A percentile compares a stretch with the other conserved stretches of the same genome.
phyloP scores from a whole-genome alignment of 148 eudicot genomes.

The Agrostemma githago region DNA sequence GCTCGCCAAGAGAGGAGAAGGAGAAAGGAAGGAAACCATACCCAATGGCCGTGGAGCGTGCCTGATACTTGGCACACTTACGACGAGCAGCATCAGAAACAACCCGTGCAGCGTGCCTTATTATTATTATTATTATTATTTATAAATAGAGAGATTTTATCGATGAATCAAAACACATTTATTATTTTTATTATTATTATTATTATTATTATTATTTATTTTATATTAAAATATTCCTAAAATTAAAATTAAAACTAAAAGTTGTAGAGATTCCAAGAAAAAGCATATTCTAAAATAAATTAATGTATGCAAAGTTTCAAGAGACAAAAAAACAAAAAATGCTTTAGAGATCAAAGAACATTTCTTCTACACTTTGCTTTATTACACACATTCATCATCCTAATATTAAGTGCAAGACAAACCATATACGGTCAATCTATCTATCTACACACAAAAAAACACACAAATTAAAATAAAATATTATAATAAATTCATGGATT shows the following conservation, averaged over 20 bases:
- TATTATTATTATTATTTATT: no score
- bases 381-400: background rate
- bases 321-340: constrained; percentile 37
- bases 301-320: constrained; percentile 22
- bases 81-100: no score
- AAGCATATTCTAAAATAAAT: constrained; percentile 9
- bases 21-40: no score
- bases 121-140: no score
- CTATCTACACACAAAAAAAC: background rate
- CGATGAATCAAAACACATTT: no score
- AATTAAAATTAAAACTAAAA: constrained; percentile 3
- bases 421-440: constrained; percentile 35
- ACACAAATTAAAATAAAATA: background rate
- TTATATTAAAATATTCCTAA: no score
- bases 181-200: no score
- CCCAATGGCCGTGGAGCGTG: no score
- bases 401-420: constrained; percentile 21
- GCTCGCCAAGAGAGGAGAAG: no score
- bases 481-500: constrained; percentile 20
- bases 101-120: no score
- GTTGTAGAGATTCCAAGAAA: constrained; percentile 7
- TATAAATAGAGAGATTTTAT: no score
- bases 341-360: constrained; percentile 40
- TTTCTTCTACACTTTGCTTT: constrained; percentile 25
- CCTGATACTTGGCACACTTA: no score